Evolutionary conservation across 805 yeast genomes (phyloP), one percentile per base, ranked within the genome.

Genomic region (Diddensiella transvaalensis): DNA sequence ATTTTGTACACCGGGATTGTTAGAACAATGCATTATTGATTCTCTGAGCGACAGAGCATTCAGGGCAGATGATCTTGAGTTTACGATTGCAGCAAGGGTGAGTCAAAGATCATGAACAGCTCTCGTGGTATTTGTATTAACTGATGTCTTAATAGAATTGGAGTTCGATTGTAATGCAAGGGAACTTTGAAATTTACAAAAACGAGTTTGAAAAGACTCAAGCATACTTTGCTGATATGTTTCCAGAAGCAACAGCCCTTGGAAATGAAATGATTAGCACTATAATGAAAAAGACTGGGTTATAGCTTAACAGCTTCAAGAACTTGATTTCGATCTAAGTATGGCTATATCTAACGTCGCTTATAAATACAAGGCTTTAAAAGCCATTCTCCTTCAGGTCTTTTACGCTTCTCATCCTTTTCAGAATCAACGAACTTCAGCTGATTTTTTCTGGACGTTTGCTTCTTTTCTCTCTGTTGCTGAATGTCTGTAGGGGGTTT

Each of bases 341-440:
- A n/a, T n/a, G n/a, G 32, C 32, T 26, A 26, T n/a, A 30, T 33
- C 61, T 63, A 87, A 58, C 96, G 77, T 69, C 95, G 78, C 65
- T 93, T 93, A 68, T 93, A 93, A 51, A 93, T 87, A 70, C 99
- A 93, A 2, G 99, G 99, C 65, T 91, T 93, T 56, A 93, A 73
- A 50, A 91, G 70, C 95, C 96, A 87, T 59, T 83, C 77, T 6
- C 95, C 95, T 60, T 87, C 96, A 0, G 91, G 82, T 59, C 91
- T 75, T 60, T 76, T 83, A 42, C 61, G 58, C 49, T 79, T 80
- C 55, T 78, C 78, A 19, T 76, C 69, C 47, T 83, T 88, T 26
- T 74, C 75, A 59, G 32, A 8, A 26, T 87, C 96, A 41, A 86
- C 76, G 55, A 88, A 87, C 51, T 61, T 61, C 10, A 56, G 49